These are phyloP conservation scores for Yamadazyma aaseri DNA, from an alignment of 1,139 yeast species.

Conservation along the genomic window DNA sequence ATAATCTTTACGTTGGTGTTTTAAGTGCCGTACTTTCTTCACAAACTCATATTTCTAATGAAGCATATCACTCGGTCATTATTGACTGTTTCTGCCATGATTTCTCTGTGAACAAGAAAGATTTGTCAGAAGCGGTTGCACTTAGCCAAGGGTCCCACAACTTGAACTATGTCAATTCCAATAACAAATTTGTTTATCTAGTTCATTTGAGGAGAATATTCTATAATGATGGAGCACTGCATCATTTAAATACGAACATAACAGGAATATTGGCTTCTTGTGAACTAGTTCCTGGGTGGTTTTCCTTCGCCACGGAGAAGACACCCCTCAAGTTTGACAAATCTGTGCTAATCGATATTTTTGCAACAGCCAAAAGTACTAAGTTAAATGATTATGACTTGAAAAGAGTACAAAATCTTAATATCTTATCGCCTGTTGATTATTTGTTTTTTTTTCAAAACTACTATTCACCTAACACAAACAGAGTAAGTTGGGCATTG, in stretches of 20 bases:
- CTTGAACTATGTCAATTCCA: too few relatives aligned
- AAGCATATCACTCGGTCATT: conserved; percentile 9
- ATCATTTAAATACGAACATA: too few relatives aligned
- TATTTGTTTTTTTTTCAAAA: too few relatives aligned
- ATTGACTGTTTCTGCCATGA: conserved; percentile 9
- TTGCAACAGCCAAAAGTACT: background rate
- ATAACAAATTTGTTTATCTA: background rate
- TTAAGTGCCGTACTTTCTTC: conserved; percentile 14
- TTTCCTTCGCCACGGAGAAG: conserved; percentile 7
- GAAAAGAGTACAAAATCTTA: background rate
- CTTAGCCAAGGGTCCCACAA: background rate
- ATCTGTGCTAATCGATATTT: background rate
- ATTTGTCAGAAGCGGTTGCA: background rate
- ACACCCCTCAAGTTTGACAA: background rate
- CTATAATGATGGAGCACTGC: background rate
- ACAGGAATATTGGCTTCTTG: too few relatives aligned
- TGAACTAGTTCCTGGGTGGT: conserved; percentile 13
- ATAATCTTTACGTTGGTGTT: conserved; percentile 25
- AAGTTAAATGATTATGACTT: conserved; percentile 11
- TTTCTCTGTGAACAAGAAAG: conserved; percentile 2
- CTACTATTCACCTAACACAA: too few relatives aligned
- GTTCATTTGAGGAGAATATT: background rate
- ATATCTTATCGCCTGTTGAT: conserved; percentile 1
- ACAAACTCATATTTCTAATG: conserved; percentile 6
- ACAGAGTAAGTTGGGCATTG: background rate